Evolutionary conservation across 768 basidiomycete genomes (phyloP).

Genomic region (Hydnomerulius pinastri): DNA sequence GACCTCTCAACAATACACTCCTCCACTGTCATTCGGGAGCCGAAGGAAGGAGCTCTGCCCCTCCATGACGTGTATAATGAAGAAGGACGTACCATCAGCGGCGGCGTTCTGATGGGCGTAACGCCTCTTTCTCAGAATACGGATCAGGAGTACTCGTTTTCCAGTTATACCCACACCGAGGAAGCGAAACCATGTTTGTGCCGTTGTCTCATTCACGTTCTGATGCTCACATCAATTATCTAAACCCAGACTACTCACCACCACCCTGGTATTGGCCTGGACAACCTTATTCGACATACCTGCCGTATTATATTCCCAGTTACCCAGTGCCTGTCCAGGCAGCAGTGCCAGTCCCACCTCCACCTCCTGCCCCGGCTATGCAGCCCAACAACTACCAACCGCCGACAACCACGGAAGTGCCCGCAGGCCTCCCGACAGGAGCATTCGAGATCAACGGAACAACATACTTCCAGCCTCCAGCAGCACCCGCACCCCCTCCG

Average conservation of each 20-base stretch:
- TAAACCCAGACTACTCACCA: conserved; percentile 7
- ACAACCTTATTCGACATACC: conserved; percentile 13
- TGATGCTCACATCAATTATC: background rate
- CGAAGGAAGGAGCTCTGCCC: conserved; percentile 5
- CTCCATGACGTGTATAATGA: conserved; percentile 5
- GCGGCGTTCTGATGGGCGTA: conserved; percentile 24
- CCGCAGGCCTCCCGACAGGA: conserved; percentile 11
- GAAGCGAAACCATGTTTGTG: conserved; percentile 35
- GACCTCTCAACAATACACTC: conserved; percentile 28
- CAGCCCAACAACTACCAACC: conserved; percentile 4
- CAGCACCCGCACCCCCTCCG: conserved; percentile 2
- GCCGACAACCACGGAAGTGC: background rate
- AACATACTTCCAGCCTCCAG: conserved; percentile 25
- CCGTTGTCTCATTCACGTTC: background rate
- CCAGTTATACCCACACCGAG: conserved; percentile 34
- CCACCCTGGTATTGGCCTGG: conserved; percentile 15
- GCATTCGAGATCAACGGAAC: conserved; percentile 30
- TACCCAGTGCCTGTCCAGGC: conserved; percentile 20
- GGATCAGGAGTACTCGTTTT: conserved; percentile 11
- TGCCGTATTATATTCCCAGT: conserved; percentile 34
- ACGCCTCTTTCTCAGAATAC: conserved; percentile 8
- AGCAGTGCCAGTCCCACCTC: background rate
- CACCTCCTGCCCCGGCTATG: background rate
- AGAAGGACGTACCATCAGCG: conserved; percentile 23
- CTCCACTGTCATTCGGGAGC: conserved; percentile 16